These are phyloP conservation scores for Pleurostoma richardsiae DNA, from an alignment of 2,329 filamentous ascomycete species.

Conservation along the genomic window DNA sequence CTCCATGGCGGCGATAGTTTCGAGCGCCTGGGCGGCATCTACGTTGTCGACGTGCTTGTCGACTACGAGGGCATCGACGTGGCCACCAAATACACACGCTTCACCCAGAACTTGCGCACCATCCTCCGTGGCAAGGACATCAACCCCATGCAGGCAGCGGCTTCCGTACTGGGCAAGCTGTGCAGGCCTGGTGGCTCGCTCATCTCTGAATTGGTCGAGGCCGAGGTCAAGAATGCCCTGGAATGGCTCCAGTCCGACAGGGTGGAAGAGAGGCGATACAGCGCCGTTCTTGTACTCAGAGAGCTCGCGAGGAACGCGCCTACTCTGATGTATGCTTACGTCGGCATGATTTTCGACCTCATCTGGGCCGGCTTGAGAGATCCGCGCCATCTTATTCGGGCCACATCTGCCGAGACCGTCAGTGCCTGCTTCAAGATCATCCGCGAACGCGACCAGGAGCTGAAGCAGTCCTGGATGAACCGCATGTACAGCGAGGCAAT, in stretches of 20 bases:
- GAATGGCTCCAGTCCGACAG: conserved; percentile 97
- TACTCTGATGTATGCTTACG: conserved; percentile 92
- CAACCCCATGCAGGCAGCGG: conserved; percentile 83
- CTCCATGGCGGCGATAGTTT: conserved; percentile 80
- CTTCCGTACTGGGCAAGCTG: conserved; percentile 81
- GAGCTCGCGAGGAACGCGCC: conserved; percentile 91
- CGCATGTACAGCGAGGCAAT: conserved; percentile 87
- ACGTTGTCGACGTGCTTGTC: conserved; percentile 87
- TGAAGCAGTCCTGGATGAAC: conserved; percentile 82
- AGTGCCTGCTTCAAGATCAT: conserved; percentile 96
- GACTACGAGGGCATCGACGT: conserved; percentile 95
- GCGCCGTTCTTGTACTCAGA: conserved; percentile 83
- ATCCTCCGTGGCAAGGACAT: conserved; percentile 89
- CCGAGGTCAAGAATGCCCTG: conserved; percentile 90
- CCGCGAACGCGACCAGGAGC: conserved; percentile 80
- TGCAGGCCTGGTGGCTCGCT: conserved; percentile 89
- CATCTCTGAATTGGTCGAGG: conserved; percentile 93
- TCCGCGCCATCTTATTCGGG: conserved; percentile 82
- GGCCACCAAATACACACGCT: conserved; percentile 88
- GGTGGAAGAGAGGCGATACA: conserved; percentile 88
- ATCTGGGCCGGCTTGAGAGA: conserved; percentile 95
- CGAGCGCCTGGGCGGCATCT: conserved; percentile 86
- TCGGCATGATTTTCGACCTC: conserved; percentile 90
- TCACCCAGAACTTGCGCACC: conserved; percentile 82
- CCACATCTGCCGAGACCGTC: conserved; percentile 87